Conservation (phyloP, 1,284 basidiomycete species). For the Ganoderma boninense region DNA sequence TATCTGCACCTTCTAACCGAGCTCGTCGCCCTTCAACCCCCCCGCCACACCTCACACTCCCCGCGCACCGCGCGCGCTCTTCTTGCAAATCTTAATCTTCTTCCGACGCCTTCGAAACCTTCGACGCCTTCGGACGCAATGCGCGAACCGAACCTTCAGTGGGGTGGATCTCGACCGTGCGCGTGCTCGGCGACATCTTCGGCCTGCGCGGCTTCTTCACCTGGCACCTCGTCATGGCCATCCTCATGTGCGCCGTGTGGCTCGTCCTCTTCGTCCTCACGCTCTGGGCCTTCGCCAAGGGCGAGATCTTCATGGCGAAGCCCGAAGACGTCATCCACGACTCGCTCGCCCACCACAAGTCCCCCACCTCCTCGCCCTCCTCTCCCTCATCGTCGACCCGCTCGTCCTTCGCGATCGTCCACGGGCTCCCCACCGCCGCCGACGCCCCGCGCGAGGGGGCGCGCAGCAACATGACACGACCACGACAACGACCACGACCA, state of each 20-base stretch:
- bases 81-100: no score
- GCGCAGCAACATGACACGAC: no score
- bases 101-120: no score
- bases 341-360: slow-evolving; percentile 25
- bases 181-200: slow-evolving; percentile 52
- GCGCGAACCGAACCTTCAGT: slow-evolving; percentile 40
- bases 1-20: slow-evolving; percentile 1
- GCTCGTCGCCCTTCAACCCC: neutral
- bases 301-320: slow-evolving; percentile 54
- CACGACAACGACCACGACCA: no score
- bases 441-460: no score
- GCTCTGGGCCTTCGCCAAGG: slow-evolving; percentile 51
- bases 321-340: slow-evolving; percentile 55
- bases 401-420: slow-evolving; percentile 11
- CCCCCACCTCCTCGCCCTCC: neutral
- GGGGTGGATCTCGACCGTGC: slow-evolving; percentile 55
- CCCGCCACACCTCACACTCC: neutral
- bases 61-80: neutral
- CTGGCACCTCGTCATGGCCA: slow-evolving; percentile 50
- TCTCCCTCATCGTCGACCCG: slow-evolving; percentile 10
- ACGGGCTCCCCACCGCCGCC: neutral
- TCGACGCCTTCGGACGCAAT: no score
- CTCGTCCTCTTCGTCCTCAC: slow-evolving; percentile 51
- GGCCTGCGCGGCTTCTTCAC: slow-evolving; percentile 48
- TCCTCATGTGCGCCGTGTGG: slow-evolving; percentile 51